Evolutionary conservation across 805 yeast species (phyloP).

Genomic region (Yamadazyma philogaea): DNA sequence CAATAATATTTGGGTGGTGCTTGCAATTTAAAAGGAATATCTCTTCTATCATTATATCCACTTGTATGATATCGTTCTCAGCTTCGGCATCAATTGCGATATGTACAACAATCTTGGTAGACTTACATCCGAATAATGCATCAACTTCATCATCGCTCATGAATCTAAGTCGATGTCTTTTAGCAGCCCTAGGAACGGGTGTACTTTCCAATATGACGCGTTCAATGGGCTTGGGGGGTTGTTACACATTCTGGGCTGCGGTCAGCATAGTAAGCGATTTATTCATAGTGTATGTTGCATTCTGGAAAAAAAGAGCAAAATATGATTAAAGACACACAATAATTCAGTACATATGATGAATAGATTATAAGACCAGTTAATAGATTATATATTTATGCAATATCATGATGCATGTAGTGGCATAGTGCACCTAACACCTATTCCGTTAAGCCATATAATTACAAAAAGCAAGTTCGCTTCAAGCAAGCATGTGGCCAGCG

Average conservation of each 20-base stretch:
- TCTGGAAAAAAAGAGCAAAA: not conserved
- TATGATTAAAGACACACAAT: not conserved
- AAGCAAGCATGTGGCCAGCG: not conserved
- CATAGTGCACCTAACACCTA: constrained; percentile 1
- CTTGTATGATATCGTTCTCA: constrained; percentile 57
- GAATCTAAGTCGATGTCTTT: constrained; percentile 69
- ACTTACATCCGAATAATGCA: constrained; percentile 64
- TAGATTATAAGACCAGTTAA: not conserved
- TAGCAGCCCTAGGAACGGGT: constrained; percentile 69
- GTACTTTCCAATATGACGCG: constrained; percentile 59
- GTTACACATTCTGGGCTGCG: constrained; percentile 68
- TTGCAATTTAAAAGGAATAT: constrained; percentile 45
- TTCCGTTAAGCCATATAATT: not conserved
- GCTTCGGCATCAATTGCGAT: constrained; percentile 56
- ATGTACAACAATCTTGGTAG: constrained; percentile 69
- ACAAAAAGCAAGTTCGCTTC: not conserved
- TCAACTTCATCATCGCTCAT: constrained; percentile 74
- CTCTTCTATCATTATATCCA: constrained; percentile 55
- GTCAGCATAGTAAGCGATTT: constrained; percentile 21
- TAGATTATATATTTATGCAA: not conserved
- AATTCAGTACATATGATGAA: not conserved
- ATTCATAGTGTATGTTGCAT: constrained; percentile 12
- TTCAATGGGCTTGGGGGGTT: constrained; percentile 66
- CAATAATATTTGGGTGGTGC: constrained; percentile 69
- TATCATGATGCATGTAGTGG: not conserved